Evolutionary conservation across 108 stramenopile species (phyloP).

Genomic region (Cyclotella baltica): DNA sequence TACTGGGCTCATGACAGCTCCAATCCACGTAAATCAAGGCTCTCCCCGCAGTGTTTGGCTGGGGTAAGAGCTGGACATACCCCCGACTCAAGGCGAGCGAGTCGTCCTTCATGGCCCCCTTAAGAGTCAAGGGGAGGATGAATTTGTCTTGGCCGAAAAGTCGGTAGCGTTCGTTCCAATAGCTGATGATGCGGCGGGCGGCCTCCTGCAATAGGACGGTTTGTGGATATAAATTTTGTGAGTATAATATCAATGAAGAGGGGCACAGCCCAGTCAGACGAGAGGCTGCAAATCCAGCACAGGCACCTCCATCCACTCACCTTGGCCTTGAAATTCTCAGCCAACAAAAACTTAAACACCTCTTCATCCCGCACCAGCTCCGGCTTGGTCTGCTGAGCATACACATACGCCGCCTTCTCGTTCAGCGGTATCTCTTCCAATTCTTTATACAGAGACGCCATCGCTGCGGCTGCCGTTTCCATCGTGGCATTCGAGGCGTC

Average conservation of each 20-base stretch:
- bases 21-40: constrained; percentile 48
- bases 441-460: constrained; percentile 20
- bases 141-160: constrained; percentile 53
- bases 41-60: constrained; percentile 44
- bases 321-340: constrained; percentile 28
- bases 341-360: constrained; percentile 35
- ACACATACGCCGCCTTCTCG: constrained; percentile 30
- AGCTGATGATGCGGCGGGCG: constrained; percentile 39
- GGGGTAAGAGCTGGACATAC: constrained; percentile 43
- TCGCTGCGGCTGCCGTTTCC: not conserved
- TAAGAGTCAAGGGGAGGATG: constrained; percentile 39
- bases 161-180: constrained; percentile 43
- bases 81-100: constrained; percentile 34
- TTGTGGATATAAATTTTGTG: not conserved
- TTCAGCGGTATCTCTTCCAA: constrained; percentile 16
- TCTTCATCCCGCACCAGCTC: constrained; percentile 38
- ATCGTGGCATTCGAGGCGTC: not conserved
- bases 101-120: constrained; percentile 49
- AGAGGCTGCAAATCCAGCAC: not conserved
- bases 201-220: constrained; percentile 15
- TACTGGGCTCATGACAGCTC: constrained; percentile 44
- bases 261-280: not conserved
- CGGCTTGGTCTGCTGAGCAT: constrained; percentile 30
- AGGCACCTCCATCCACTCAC: constrained; percentile 24
- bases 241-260: not conserved